A percentile compares a stretch with the other conserved stretches of the same genome.
Conservation (phyloP, 2,329 filamentous ascomycete genomes). For the Beauveria sp. region DNA sequence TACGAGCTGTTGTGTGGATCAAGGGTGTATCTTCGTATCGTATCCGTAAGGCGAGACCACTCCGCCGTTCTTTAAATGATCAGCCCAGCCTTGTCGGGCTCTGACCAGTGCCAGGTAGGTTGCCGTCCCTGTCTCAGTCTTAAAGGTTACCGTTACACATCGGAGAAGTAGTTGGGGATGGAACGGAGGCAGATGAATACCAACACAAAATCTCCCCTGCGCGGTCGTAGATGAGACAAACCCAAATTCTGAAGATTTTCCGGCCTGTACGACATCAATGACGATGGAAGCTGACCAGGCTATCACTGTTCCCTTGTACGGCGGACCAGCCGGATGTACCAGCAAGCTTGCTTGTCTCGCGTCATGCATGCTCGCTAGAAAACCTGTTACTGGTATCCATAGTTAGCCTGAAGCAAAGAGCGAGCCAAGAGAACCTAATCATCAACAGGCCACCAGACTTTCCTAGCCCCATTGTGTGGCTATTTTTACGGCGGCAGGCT, state of each 20-base stretch:
- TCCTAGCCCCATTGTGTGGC: neutral
- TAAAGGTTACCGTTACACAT: neutral
- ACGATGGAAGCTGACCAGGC: neutral
- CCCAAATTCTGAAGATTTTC: neutral
- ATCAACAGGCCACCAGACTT: neutral
- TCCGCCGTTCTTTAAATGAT: neutral
- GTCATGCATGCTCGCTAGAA: neutral
- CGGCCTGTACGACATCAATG: neutral
- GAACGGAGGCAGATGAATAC: neutral
- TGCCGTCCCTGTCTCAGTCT: neutral
- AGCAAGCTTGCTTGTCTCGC: neutral
- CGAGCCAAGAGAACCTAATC: neutral
- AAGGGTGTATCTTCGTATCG: slow-evolving; percentile 6
- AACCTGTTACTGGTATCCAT: neutral
- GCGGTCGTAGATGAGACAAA: neutral
- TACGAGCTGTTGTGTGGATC: slow-evolving; percentile 2
- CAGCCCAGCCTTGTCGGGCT: neutral
- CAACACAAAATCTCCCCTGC: neutral
- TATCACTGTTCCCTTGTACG: neutral
- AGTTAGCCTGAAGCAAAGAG: no score
- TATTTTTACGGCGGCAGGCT: neutral
- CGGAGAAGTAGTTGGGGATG: neutral
- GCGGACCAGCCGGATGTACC: neutral
- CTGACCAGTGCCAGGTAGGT: neutral
- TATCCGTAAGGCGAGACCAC: neutral